A percentile compares a stretch with the other conserved stretches of the same genome.
phyloP scores from a whole-genome alignment of 2,329 filamentous ascomycete genomes.

The Epichloe brachyelytri region DNA sequence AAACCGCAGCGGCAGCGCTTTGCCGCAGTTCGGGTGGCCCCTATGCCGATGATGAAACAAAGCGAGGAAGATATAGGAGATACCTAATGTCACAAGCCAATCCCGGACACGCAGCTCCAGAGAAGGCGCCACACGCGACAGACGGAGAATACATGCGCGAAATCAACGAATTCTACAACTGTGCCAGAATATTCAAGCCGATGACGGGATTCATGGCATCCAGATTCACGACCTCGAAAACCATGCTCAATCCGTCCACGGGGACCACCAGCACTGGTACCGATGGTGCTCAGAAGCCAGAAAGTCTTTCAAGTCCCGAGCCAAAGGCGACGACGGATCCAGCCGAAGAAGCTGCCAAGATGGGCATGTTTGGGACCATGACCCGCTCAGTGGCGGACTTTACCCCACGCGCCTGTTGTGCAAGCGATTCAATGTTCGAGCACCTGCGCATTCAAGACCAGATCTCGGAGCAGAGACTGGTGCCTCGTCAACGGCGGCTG shows the following conservation, averaged over 20 bases:
- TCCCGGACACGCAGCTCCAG: constrained; percentile 34
- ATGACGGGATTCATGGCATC: constrained; percentile 88
- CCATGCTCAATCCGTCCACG: constrained; percentile 19
- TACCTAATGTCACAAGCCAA: constrained; percentile 66
- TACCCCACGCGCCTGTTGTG: constrained; percentile 76
- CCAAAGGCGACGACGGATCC: constrained; percentile 42
- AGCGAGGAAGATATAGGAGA: constrained; percentile 64
- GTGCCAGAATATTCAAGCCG: constrained; percentile 68
- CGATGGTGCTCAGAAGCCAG: constrained; percentile 7
- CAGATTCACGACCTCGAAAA: constrained; percentile 67
- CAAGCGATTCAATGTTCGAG: constrained; percentile 83
- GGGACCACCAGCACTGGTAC: constrained; percentile 4
- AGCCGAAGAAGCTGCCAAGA: constrained; percentile 70
- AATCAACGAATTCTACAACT: constrained; percentile 58
- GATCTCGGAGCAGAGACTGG: constrained; percentile 26
- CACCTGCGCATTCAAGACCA: constrained; percentile 54
- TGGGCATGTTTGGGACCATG: constrained; percentile 88
- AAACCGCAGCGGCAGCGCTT: constrained; percentile 55
- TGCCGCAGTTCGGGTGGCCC: constrained; percentile 53
- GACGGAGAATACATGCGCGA: constrained; percentile 71
- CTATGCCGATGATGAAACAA: constrained; percentile 70
- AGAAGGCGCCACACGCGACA: constrained; percentile 27
- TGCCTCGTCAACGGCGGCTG: not conserved
- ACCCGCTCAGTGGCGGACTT: constrained; percentile 58
- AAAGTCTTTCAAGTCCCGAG: constrained; percentile 18